A percentile compares a stretch with the other conserved stretches of the same genome.
Evolutionary conservation across 495 filamentous ascomycete genomes (phyloP).

Genomic region (Oleoguttula mirabilis): DNA sequence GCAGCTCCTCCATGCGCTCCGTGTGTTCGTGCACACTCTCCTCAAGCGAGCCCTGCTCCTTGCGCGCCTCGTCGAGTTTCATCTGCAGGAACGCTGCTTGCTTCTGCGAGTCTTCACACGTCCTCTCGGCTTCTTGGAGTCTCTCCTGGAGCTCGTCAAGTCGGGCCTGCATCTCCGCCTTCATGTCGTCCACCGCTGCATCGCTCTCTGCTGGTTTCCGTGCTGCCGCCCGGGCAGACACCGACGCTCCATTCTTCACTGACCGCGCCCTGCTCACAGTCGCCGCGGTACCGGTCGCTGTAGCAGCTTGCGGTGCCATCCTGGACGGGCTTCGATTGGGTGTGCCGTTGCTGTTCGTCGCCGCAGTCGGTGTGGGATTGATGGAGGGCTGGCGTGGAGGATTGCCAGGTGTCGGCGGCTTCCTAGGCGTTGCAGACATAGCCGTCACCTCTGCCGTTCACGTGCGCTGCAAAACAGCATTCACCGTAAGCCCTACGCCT

Average conservation of each 20-base stretch:
- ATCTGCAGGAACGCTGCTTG: conserved; percentile 76
- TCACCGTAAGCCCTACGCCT: too few species aligned
- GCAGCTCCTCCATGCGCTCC: conserved; percentile 62
- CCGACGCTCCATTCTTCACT: conserved; percentile 14
- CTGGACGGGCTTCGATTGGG: conserved; percentile 11
- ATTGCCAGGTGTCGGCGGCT: too few species aligned
- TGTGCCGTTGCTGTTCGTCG: not conserved
- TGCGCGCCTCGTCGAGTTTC: conserved; percentile 70
- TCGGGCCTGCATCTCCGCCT: conserved; percentile 60
- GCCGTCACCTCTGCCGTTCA: too few species aligned
- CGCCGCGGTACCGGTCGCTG: conserved; percentile 1
- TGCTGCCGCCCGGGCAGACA: conserved; percentile 23
- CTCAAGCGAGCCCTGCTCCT: conserved; percentile 75
- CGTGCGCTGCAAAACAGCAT: too few species aligned
- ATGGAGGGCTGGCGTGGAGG: conserved; percentile 2
- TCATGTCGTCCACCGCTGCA: conserved; percentile 42
- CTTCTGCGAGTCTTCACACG: conserved; percentile 68
- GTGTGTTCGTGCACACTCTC: conserved; percentile 74
- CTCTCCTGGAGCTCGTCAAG: conserved; percentile 77
- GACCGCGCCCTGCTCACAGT: conserved; percentile 12
- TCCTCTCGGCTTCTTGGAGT: conserved; percentile 64
- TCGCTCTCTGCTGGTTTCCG: conserved; percentile 17
- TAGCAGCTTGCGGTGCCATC: conserved; percentile 4
- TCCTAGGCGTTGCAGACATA: too few species aligned
- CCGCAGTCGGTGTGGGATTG: conserved; percentile 3